Evolutionary conservation across 2,329 filamentous ascomycete genomes (phyloP).

Genomic region (Sclerotinia minor): DNA sequence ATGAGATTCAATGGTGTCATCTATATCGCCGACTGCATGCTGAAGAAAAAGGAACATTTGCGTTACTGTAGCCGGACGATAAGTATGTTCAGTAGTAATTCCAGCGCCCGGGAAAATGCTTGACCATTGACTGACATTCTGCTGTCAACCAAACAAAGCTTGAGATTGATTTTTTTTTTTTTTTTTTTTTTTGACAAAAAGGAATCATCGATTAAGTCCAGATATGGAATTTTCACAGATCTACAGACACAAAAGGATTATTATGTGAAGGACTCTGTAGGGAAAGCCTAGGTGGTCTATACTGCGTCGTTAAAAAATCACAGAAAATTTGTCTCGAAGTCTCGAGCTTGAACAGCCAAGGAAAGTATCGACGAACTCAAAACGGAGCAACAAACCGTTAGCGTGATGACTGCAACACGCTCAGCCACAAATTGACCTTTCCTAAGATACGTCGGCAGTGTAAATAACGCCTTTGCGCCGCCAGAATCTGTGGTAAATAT

Average conservation of each 20-base stretch:
- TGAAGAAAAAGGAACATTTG: background rate
- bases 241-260: background rate
- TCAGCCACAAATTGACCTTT: too few species aligned
- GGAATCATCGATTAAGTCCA: too few species aligned
- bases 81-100: background rate
- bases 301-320: background rate
- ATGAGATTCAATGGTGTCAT: background rate
- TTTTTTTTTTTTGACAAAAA: background rate
- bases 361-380: background rate
- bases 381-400: background rate
- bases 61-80: background rate
- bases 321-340: conserved; percentile 7
- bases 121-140: background rate
- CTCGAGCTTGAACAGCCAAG: background rate
- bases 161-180: background rate
- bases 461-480: too few species aligned
- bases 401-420: background rate
- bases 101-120: background rate
- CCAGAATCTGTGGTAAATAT: background rate
- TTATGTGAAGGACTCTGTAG: background rate
- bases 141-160: too few species aligned
- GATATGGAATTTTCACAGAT: background rate
- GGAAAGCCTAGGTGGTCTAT: background rate
- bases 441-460: too few species aligned
- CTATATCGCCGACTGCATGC: background rate